A percentile compares a stretch with the other conserved stretches of the same genome.
Evolutionary conservation across 805 yeast genomes (phyloP).

Genomic region (Pichia deserticola): DNA sequence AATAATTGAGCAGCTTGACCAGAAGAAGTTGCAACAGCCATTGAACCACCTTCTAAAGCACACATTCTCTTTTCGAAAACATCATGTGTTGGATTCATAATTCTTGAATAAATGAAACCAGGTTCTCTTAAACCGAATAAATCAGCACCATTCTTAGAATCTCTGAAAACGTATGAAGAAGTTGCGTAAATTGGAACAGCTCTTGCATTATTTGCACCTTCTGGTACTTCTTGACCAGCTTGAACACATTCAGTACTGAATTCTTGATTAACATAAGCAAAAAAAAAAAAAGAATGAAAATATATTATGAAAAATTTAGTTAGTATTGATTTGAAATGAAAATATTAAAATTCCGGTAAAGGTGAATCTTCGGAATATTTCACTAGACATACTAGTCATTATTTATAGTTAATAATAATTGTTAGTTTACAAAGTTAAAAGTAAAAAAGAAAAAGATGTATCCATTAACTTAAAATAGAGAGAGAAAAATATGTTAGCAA

Average conservation of each 20-base stretch:
- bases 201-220: slow-evolving; percentile 58
- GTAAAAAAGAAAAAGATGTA: not conserved
- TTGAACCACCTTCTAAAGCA: slow-evolving; percentile 87
- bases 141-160: slow-evolving; percentile 88
- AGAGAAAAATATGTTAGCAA: not conserved
- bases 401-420: not conserved
- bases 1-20: slow-evolving; percentile 95
- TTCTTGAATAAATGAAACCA: slow-evolving; percentile 83
- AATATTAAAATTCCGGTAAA: not conserved
- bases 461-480: not conserved
- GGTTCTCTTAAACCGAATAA: slow-evolving; percentile 77
- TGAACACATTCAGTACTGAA: slow-evolving; percentile 55
- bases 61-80: slow-evolving; percentile 89
- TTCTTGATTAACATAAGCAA: not conserved
- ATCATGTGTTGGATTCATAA: slow-evolving; percentile 89
- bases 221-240: slow-evolving; percentile 80
- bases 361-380: not conserved
- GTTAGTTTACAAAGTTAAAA: not conserved
- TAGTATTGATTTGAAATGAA: not conserved
- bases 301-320: not conserved
- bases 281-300: not conserved
- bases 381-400: not conserved
- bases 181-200: slow-evolving; percentile 94
- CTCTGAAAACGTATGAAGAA: slow-evolving; percentile 79
- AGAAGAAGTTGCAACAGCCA: slow-evolving; percentile 84